Evolutionary conservation across 2,329 filamentous ascomycete genomes (phyloP), one percentile per base, ranked within the genome.

Genomic region (Pleurostoma richardsiae): DNA sequence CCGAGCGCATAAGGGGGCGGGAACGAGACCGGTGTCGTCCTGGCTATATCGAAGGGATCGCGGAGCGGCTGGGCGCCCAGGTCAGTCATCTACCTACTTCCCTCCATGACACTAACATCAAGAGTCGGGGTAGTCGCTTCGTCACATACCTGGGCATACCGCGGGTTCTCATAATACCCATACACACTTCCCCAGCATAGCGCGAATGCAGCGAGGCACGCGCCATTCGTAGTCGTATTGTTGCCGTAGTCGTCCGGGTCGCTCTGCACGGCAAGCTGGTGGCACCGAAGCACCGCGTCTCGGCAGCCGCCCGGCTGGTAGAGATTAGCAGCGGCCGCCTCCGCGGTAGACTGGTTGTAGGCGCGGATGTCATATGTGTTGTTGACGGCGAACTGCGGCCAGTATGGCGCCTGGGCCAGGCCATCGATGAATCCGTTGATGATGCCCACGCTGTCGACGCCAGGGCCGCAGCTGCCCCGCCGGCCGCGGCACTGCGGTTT

Each of bases 41-140:
- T 70, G 1, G 72, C 69, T 30, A 83, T 72, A 49, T 83, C 78
- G 55, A 79, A 81, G 56, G 71, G 72, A 38, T 74, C 72, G 3
- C 72, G 33, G 2, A 11, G 19, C 19, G 19, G 19, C 19, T 19
- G 19, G 19, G 19, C 19, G 19, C 19, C 19, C 19, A 2, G 63
- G 19, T 19, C 19, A 19, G 19, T 19, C 19, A 19, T 19, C 19
- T 19, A 19, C 2, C 19, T 19, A 19, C 19, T 19, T 19, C 19
- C 19, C 19, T 19, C 19, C 19, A 19, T 2, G 19, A 19, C 19
- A 19, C 19, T 19, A 19, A 19, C 19, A 19, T 19, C 19, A 19
- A 19, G 19, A 19, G 19, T 19, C 19, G 19, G 19, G 19, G 19
- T 19, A 45, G 47, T 10, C 67, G 68, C 0, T 64, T 11, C 19